Evolutionary conservation across 495 filamentous ascomycete genomes (phyloP), one percentile per base, ranked within the genome.

Genomic region (Neurospora sp.): DNA sequence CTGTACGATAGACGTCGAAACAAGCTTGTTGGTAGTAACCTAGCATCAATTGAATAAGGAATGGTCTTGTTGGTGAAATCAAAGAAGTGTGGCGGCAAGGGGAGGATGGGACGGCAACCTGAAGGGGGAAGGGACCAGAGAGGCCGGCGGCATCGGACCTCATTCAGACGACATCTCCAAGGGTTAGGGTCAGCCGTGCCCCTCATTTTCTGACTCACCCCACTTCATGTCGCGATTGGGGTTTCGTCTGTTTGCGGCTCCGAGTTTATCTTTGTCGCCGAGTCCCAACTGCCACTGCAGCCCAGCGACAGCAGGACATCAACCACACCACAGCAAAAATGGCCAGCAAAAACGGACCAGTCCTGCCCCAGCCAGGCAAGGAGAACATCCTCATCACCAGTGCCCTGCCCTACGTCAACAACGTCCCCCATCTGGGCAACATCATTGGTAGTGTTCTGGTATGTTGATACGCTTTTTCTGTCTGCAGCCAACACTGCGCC

Each of bases 371-470:
- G 69, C 79, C 80, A 61, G 86, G 86, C 16, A 84, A 87, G 76
- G 81, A 83, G 42, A 88, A 87, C 75, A 79, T 87, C 68, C 81
- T 91, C 37, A 85, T 91, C 44, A 91, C 87, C 10, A 90, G 88
- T 71, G 90, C 91, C 53, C 78, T 94, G 41, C 92, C 93, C 53
- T 98, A 98, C 79, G 94, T 97, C 70, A 98, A 98, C 84, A 98
- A 97, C 82, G 93, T 96, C 10, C 96, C 95, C 70, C 95, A 97
- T 83, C 86, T 97, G 77, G 94, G 96, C 71, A 99, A 99, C 82
- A 91, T 98, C 71, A 88, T 98, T 71, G 96, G 96, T 72, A 93
- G 90, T 75, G 94, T 97, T 44, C 87, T 98, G 77, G 90, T 65
- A 65, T 9, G 53, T 65, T 65, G 4, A 31, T 16, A 16, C 48